Base-by-base conservation (phyloP, 768 basidiomycete species). In the Serendipita sp. region DNA sequence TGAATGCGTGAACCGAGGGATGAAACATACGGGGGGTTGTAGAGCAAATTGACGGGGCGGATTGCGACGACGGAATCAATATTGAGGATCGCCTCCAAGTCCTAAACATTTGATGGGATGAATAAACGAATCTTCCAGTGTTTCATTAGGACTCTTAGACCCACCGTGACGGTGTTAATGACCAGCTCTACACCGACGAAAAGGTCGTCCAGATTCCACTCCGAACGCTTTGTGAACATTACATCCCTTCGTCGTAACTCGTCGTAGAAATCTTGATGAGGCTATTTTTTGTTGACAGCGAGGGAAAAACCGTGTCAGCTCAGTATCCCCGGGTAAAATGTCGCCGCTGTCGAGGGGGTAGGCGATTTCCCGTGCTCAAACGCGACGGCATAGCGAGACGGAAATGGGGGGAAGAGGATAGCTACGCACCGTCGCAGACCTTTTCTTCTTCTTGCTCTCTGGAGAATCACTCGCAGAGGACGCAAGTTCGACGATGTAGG, bases 191-290 rank as follows among this genome's bases (percentile, higher is more conserved):
- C 24, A 31, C 53, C 53, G 31, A 58, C 53, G n/a, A 58, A 58
- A 9, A 58, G 17, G n/a, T 58, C n/a, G 11, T 24, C 24, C 17
- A 4, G 17, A 33, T 58, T 11, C 20, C 20, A 58, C 33, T 58
- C 53, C 11, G 9, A 22, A 31, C 53, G 17, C 11, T 22, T 4
- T 3, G 20, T n/a, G 53, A 22, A 24, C 9, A 26, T 4, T n/a
- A 58, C 30, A 26, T n/a, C 53, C 30, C 33, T 24, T 58, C 53
- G 24, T 34, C 9, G 17, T n/a, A 58, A 31, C 31, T 58, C 53
- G 28, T 58, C 33, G 33, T 58, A 58, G 17, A 58, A 58, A n/a
- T 58, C 53, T 58, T 58, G 53, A 34, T 58, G 53, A 31, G 53
- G 53, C 53, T 58, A 58, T 48, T 20, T 48, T n/a, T n/a, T n/a